Evolutionary conservation across 2,329 filamentous ascomycete genomes (phyloP).

Genomic region (Mycogone perniciosa): DNA sequence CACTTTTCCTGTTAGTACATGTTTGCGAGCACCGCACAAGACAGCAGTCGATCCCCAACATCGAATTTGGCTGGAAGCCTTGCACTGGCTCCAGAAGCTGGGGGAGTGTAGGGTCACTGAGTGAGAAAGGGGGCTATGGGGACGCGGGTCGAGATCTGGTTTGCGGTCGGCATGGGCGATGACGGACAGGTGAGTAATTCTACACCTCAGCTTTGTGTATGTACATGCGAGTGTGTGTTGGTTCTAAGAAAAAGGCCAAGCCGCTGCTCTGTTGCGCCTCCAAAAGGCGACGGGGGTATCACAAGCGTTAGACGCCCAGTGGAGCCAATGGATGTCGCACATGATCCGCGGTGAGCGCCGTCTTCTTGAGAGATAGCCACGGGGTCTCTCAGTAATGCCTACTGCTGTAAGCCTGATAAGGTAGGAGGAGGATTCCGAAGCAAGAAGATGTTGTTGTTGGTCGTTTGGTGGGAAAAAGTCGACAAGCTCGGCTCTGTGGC

Average conservation of each 20-base stretch:
- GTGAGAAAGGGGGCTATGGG: too few relatives aligned
- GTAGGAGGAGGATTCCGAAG: neutral
- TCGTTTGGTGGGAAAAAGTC: neutral
- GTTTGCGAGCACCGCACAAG: too few relatives aligned
- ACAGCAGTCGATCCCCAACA: too few relatives aligned
- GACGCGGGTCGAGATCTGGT: neutral
- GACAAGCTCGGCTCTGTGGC: neutral
- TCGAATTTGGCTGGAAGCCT: too few relatives aligned
- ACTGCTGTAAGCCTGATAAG: neutral
- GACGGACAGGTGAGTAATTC: slow-evolving; percentile 1
- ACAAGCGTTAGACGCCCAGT: slow-evolving; percentile 27
- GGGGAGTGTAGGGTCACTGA: too few relatives aligned
- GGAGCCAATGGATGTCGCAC: slow-evolving; percentile 26
- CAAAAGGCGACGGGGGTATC: slow-evolving; percentile 11
- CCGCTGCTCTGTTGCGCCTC: slow-evolving; percentile 9
- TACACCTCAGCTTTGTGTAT: neutral
- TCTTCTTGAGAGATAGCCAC: slow-evolving; percentile 21
- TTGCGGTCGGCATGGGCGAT: neutral
- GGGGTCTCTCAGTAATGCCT: neutral
- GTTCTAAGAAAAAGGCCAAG: slow-evolving; percentile 8
- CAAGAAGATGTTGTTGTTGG: neutral
- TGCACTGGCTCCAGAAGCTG: too few relatives aligned
- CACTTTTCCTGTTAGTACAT: slow-evolving; percentile 2
- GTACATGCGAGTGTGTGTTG: slow-evolving; percentile 17
- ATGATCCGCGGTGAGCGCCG: slow-evolving; percentile 22